Base-by-base conservation (phyloP, 2,329 filamentous ascomycete genomes). In the Lachnellula cervina region DNA sequence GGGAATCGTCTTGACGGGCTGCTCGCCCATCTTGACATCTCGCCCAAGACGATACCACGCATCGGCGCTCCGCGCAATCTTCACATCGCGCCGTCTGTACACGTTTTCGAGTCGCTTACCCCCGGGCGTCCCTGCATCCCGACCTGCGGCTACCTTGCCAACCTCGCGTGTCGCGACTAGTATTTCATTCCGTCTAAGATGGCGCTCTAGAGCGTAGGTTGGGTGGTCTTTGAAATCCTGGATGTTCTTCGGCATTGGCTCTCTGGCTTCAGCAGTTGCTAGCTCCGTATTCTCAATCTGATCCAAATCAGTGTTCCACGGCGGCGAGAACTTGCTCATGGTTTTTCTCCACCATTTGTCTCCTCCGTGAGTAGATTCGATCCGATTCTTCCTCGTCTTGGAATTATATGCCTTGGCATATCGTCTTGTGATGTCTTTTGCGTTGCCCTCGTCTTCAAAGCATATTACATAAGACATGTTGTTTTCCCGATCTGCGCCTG, bases 11-110 rank as follows among this genome's bases (percentile, higher is more conserved):
- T 96, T 97, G 14, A 89, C 79, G 0, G 94, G 90, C 54, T 94
- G 87, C 69, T 96, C 89, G 14, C 87, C 84, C 0, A 82, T 73
- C 62, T 84, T 89, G 7, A 99, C 83, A 60, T 91, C 86, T 25
- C 90, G 80, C 0, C 94, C 94, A 57, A 93, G 73, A 2, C 92
- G 84, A 70, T 94, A 97, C 95, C 94, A 99, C 60, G 88, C 90
- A 62, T 96, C 90, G 3, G 84, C 85, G 59, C 85, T 95, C 59
- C 86, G 82, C 1, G 90, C 90, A 5, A 84, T 67, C 51, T 89
- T 84, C 0, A 99, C 90, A 68, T 97, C 90, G 48, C 79, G 80
- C 3, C 94, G 82, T 23, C 92, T 84, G 69, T 90, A 99, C 0
- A 99, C 86, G 51, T 83, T 82, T 69, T 96, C 92, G 59, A 93